These are phyloP conservation scores for Raffaelea deltoideospora DNA, from an alignment of 2,329 filamentous ascomycete species.

Conservation along the genomic window DNA sequence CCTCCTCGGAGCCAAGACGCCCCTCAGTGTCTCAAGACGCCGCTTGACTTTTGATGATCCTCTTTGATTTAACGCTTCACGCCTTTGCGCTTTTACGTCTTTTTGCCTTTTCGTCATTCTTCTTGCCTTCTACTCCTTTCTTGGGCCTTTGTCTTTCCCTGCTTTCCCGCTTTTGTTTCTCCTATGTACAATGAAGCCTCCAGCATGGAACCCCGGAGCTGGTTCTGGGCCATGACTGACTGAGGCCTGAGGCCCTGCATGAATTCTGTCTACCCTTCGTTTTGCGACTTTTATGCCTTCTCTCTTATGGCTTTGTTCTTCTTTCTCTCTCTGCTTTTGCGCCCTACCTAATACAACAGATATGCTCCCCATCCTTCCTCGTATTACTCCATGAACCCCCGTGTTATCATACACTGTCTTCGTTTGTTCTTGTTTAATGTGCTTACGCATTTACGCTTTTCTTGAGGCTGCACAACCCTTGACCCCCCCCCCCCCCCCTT, in stretches of 20 bases:
- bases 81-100: too few species aligned
- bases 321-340: background rate
- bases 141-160: background rate
- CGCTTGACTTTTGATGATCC: constrained; percentile 66
- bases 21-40: constrained; percentile 53
- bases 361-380: background rate
- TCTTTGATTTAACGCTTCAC: constrained; percentile 2
- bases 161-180: background rate
- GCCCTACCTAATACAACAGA: too few species aligned
- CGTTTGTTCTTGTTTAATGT: too few species aligned
- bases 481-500: too few species aligned
- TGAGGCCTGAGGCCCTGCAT: too few species aligned
- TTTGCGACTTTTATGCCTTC: background rate
- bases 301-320: background rate
- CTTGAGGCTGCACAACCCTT: too few species aligned
- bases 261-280: too few species aligned
- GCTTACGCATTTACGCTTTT: too few species aligned
- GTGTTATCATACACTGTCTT: too few species aligned
- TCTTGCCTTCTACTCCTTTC: background rate
- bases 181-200: too few species aligned
- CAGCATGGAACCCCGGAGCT: too few species aligned
- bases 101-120: background rate
- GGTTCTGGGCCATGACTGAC: too few species aligned
- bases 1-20: constrained; percentile 31
- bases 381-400: background rate